Conservation (phyloP, 371 early-diverging fungal genomes). For the Amoeboaphelidium occidentale region DNA sequence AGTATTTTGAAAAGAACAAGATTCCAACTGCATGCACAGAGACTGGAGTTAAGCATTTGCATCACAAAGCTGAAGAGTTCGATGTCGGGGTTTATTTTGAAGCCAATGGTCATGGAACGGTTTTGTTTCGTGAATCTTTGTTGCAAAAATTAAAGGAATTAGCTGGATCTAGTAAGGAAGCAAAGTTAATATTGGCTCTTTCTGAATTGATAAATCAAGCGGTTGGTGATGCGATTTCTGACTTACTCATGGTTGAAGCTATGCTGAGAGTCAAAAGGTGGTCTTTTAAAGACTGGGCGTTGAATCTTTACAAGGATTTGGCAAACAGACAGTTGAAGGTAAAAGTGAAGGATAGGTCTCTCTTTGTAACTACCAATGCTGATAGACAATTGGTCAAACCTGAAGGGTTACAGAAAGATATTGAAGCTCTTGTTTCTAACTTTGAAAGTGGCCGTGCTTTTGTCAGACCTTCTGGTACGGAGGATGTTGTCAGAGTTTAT, state of each 20-base stretch:
- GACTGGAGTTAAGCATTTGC: conserved; percentile 99
- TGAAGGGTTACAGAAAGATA: conserved; percentile 60
- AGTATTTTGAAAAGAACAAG: conserved; percentile 35
- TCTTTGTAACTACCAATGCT: conserved; percentile 81
- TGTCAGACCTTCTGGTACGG: conserved; percentile 98
- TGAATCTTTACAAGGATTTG: conserved; percentile 61
- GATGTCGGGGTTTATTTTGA: conserved; percentile 99
- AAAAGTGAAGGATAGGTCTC: conserved; percentile 16
- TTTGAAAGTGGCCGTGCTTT: conserved; percentile 67
- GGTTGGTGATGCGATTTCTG: conserved; percentile 97
- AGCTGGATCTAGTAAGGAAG: conserved; percentile 43
- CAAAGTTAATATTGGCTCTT: conserved; percentile 45
- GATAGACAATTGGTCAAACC: conserved; percentile 77
- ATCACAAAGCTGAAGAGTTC: conserved; percentile 87
- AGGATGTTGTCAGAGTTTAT: conserved; percentile 96
- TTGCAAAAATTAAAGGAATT: conserved; percentile 2
- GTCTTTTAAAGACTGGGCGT: conserved; percentile 65
- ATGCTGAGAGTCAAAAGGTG: conserved; percentile 58
- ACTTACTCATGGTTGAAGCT: conserved; percentile 70
- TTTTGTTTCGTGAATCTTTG: conserved; percentile 54
- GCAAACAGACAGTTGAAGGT: conserved; percentile 87
- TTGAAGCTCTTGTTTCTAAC: conserved; percentile 56
- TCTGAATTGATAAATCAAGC: conserved; percentile 87
- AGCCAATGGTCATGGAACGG: conserved; percentile 99
- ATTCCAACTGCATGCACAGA: conserved; percentile 80